These are phyloP conservation scores for Aspergillus japonicus DNA, from an alignment of 2,329 filamentous ascomycete species.

Conservation along the genomic window DNA sequence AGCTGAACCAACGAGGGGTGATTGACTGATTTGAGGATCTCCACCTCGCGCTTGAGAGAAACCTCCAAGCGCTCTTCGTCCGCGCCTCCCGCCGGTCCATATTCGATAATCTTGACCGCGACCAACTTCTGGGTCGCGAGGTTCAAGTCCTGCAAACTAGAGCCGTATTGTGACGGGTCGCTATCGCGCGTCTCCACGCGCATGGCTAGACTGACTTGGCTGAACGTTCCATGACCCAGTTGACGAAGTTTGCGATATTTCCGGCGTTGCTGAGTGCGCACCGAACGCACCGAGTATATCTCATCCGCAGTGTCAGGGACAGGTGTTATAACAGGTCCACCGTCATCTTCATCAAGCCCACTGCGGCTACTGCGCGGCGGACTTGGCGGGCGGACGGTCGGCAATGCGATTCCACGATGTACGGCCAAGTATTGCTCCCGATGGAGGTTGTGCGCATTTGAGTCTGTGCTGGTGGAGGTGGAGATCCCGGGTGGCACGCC, in stretches of 20 bases:
- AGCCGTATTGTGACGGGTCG: slow-evolving; percentile 9
- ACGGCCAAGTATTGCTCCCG: slow-evolving; percentile 80
- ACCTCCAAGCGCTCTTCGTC: slow-evolving; percentile 92
- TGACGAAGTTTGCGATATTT: slow-evolving; percentile 77
- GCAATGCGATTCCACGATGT: slow-evolving; percentile 67
- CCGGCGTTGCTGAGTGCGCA: slow-evolving; percentile 67
- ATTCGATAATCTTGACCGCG: slow-evolving; percentile 92
- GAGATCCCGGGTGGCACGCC: slow-evolving; percentile 48
- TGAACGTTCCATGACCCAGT: slow-evolving; percentile 92
- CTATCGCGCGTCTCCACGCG: slow-evolving; percentile 62
- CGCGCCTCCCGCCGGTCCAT: slow-evolving; percentile 88
- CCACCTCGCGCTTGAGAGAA: slow-evolving; percentile 88
- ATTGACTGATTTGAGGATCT: slow-evolving; percentile 83
- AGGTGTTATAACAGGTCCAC: slow-evolving; percentile 34
- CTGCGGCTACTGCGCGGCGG: slow-evolving; percentile 74
- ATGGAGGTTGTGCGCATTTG: slow-evolving; percentile 51
- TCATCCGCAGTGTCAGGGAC: slow-evolving; percentile 44
- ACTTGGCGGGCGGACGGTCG: slow-evolving; percentile 66
- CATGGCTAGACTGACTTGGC: slow-evolving; percentile 86
- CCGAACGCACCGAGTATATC: slow-evolving; percentile 68
- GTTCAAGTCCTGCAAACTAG: slow-evolving; percentile 14
- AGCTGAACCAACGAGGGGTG: slow-evolving; percentile 90
- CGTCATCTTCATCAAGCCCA: slow-evolving; percentile 53
- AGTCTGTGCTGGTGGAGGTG: slow-evolving; percentile 47
- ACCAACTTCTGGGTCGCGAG: slow-evolving; percentile 72